Percentiles rank a stretch among this genome's conserved stretches.
Conservation (phyloP, 345 rosid species). For the Carallia pectinifolia region DNA sequence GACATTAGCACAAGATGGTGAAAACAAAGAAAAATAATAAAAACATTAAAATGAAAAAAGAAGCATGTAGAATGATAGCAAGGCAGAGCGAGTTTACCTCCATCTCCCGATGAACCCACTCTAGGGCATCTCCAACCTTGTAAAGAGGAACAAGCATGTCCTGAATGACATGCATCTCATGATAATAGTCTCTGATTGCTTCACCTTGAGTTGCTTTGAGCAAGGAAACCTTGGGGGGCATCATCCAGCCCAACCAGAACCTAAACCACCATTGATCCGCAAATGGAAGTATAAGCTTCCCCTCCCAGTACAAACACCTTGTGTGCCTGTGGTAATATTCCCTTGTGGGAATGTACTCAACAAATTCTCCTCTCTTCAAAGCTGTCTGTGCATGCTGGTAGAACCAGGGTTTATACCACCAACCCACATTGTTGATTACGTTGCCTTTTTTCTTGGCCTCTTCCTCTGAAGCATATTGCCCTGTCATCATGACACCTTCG, state of each 20-base stretch:
- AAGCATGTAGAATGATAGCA: background rate
- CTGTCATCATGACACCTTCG: slow-evolving; percentile 92
- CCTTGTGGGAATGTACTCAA: slow-evolving; percentile 94
- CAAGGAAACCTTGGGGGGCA: slow-evolving; percentile 99
- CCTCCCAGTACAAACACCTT: slow-evolving; percentile 98
- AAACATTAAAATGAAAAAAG: no score
- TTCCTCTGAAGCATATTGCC: slow-evolving; percentile 83
- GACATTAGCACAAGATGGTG: no score
- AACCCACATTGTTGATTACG: slow-evolving; percentile 75
- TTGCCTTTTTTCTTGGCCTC: slow-evolving; percentile 95
- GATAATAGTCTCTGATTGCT: slow-evolving; percentile 95
- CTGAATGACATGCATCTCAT: slow-evolving; percentile 95
- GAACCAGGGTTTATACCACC: slow-evolving; percentile 99
- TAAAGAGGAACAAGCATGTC: slow-evolving; percentile 99
- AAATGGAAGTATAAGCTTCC: slow-evolving; percentile 96
- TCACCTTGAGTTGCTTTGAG: slow-evolving; percentile 99
- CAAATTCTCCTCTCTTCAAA: slow-evolving; percentile 80
- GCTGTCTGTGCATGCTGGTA: slow-evolving; percentile 91
- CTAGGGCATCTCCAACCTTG: slow-evolving; percentile 94
- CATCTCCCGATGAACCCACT: slow-evolving; percentile 93
- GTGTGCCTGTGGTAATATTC: slow-evolving; percentile 99
- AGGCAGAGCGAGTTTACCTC: slow-evolving; percentile 50
- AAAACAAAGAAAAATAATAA: no score
- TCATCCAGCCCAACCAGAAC: slow-evolving; percentile 91
- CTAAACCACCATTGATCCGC: slow-evolving; percentile 98